Evolutionary conservation across 495 filamentous ascomycete species (phyloP), one percentile per base, ranked within the genome.

Genomic region (Aspergillus biplanus): DNA sequence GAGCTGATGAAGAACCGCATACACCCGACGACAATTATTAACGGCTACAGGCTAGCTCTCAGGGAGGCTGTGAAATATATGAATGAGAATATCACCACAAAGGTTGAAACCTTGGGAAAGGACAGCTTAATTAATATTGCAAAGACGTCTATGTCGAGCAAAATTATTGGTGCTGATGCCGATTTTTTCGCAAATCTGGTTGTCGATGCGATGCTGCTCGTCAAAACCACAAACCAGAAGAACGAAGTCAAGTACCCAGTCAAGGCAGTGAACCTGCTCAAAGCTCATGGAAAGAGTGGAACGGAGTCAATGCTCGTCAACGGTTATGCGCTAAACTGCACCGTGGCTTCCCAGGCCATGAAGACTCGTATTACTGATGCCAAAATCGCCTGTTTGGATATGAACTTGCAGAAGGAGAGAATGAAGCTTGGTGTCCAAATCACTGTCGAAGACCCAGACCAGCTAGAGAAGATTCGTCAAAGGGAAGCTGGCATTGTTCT

Each of bases 391-490:
- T 91, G 92, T 72, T 81, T 99, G 52, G 95, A 99, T 73, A 98
- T 99, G 81, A 99, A 99, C 77, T 76, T 99, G 65, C 94, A 97
- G 73, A 99, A 98, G 79, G 92, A 97, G 80, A 85, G 95, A 64
- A 98, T 99, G 95, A 97, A 98, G 84, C 82, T 99, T 15, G 95
- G 95, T 63, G 96, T 99, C 54, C 92, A 99, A 69, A 97, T 99
- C 73, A 97, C 95, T 21, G 90, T 99, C 58, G 95, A 98, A 59
- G 95, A 99, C 74, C 95, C 95, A 33, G 87, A 93, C 66, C 96
- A 98, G 77, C 85, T 99, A 34, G 96, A 99, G 81, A 92, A 97
- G 79, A 99, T 99, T 68, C 86, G 95, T 47, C 85, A 94, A 70
- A 87, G 96, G 56, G 95, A 99, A 71, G 81, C 92, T 3, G 90